Evolutionary conservation across 805 yeast species (phyloP).

Genomic region (Suhomyces pyralidae): DNA sequence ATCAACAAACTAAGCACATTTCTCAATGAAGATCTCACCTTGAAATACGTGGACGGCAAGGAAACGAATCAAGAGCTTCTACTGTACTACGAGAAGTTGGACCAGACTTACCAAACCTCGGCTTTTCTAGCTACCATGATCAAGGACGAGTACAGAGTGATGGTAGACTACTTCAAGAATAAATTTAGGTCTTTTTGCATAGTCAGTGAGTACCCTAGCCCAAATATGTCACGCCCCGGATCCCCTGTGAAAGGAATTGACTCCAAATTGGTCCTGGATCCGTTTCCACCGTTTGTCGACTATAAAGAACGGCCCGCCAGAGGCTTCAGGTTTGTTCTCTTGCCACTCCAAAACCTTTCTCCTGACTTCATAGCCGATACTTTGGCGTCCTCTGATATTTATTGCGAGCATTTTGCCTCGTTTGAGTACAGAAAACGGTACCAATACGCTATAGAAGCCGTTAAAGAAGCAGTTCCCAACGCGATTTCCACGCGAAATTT

Average conservation of each 20-base stretch:
- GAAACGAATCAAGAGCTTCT: background rate
- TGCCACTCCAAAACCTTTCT: conserved; percentile 18
- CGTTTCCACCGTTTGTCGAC: conserved; percentile 21
- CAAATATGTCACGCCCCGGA: conserved; percentile 15
- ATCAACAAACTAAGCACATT: conserved; percentile 45
- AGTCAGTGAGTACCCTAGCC: conserved; percentile 47
- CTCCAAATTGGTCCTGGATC: background rate
- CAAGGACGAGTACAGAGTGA: conserved; percentile 61
- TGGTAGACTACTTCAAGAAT: conserved; percentile 65
- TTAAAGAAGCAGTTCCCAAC: conserved; percentile 4
- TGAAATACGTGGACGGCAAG: conserved; percentile 15
- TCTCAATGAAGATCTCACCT: conserved; percentile 18
- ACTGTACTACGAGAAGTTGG: conserved; percentile 39
- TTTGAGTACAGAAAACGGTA: conserved; percentile 34
- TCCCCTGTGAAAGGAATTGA: conserved; percentile 18
- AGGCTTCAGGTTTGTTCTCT: conserved; percentile 18
- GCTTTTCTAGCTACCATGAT: conserved; percentile 42
- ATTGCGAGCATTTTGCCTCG: conserved; percentile 50
- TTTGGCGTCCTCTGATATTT: conserved; percentile 50
- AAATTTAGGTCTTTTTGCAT: conserved; percentile 61
- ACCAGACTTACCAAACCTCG: conserved; percentile 49
- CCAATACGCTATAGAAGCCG: conserved; percentile 35
- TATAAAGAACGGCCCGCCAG: conserved; percentile 19
- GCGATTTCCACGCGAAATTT: background rate
- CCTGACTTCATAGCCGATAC: conserved; percentile 17